phyloP scores from a whole-genome alignment of 257 asterid genomes.

The Misopates orontium region DNA sequence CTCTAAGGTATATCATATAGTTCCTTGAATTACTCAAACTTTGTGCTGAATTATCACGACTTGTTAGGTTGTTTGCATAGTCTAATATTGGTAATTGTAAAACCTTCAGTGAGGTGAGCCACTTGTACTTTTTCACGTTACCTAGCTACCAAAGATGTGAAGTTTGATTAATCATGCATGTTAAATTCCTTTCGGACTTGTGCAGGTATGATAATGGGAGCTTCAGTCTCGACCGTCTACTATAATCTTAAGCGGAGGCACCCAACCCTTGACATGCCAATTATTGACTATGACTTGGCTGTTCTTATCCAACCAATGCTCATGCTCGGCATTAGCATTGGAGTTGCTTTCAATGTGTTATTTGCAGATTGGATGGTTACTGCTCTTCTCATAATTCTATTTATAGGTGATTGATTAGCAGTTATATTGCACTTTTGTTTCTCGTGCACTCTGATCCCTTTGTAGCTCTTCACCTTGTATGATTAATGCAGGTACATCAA shows the following conservation, averaged over 20 bases:
- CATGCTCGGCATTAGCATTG: constrained; percentile 92
- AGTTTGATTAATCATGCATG: too few relatives aligned
- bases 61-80: background rate
- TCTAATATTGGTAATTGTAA: background rate
- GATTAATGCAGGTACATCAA: constrained; percentile 69
- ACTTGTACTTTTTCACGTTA: background rate
- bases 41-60: background rate
- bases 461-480: constrained; percentile 22
- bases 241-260: constrained; percentile 87
- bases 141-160: background rate
- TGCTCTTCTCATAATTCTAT: constrained; percentile 83
- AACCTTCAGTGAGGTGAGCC: background rate
- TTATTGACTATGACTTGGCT: constrained; percentile 93
- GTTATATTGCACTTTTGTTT: constrained; percentile 13
- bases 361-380: constrained; percentile 99
- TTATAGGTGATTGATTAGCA: constrained; percentile 58
- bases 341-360: constrained; percentile 89
- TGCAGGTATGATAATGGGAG: constrained; percentile 99
- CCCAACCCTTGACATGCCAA: constrained; percentile 91
- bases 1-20: background rate
- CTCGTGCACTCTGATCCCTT: constrained; percentile 2
- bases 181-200: constrained; percentile 18
- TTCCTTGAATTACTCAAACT: background rate
- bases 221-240: constrained; percentile 84
- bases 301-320: constrained; percentile 98